Percentiles rank a stretch among this genome's conserved stretches.
Evolutionary conservation across 2,329 filamentous ascomycete species (phyloP).

Genomic region (Ampelomyces quisqualis): DNA sequence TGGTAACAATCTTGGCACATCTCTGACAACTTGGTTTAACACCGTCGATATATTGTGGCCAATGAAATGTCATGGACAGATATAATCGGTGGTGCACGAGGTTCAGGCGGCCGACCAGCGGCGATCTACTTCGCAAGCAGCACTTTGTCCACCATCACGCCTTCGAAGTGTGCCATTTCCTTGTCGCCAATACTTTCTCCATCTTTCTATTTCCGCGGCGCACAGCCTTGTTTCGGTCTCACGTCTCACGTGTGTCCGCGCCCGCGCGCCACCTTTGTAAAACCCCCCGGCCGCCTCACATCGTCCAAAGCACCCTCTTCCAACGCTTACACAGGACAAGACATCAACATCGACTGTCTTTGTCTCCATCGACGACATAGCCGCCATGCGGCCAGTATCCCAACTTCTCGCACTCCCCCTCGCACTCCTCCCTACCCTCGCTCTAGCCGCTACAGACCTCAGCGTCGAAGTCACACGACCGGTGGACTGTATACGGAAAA

Average conservation of each 20-base stretch:
- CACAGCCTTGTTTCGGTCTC: slow-evolving; percentile 8
- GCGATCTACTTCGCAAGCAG: not conserved
- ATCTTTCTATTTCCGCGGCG: slow-evolving; percentile 3
- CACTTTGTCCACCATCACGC: too few relatives aligned
- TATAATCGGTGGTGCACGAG: not conserved
- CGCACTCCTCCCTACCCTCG: slow-evolving; percentile 23
- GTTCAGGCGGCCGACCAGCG: not conserved
- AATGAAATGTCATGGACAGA: not conserved
- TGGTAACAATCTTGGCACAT: too few relatives aligned
- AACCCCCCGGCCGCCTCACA: too few relatives aligned
- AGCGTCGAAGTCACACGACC: slow-evolving; percentile 47
- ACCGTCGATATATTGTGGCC: not conserved
- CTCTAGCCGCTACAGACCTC: slow-evolving; percentile 30
- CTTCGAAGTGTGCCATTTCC: too few relatives aligned
- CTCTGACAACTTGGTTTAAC: not conserved
- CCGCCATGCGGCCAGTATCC: slow-evolving; percentile 34
- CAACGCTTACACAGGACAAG: too few relatives aligned
- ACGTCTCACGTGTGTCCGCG: not conserved
- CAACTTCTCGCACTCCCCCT: slow-evolving; percentile 26
- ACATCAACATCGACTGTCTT: slow-evolving; percentile 3
- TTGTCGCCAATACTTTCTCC: too few relatives aligned
- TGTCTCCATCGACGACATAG: slow-evolving; percentile 1
- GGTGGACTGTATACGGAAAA: slow-evolving; percentile 48
- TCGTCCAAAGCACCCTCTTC: slow-evolving; percentile 1
- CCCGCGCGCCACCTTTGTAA: not conserved